Evolutionary conservation across 176 grass and related monocot genomes (phyloP).

Genomic region (Coix lacrymajobi): DNA sequence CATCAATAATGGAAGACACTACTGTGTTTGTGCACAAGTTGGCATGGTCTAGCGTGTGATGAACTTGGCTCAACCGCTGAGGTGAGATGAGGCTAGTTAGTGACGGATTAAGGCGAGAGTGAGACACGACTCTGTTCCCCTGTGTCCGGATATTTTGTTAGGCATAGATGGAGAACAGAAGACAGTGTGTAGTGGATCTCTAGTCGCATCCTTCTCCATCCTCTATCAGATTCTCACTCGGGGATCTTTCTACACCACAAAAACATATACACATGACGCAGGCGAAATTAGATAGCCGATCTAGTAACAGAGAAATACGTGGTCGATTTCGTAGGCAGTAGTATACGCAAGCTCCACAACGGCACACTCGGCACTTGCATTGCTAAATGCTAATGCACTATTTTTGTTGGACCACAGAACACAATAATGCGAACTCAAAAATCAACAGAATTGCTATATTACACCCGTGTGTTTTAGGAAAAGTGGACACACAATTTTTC

Average conservation of each 20-base stretch:
- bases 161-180: neutral
- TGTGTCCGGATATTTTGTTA: neutral
- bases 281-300: too few relatives aligned
- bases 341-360: neutral
- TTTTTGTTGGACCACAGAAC: neutral
- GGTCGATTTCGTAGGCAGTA: too few relatives aligned
- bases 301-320: too few relatives aligned
- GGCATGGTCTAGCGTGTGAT: neutral
- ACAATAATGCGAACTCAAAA: neutral
- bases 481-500: too few relatives aligned
- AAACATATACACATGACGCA: neutral
- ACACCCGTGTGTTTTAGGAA: too few relatives aligned
- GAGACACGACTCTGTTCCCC: neutral
- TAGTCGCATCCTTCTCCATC: neutral
- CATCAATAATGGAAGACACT: neutral
- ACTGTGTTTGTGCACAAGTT: neutral
- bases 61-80: neutral
- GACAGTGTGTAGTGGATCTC: neutral
- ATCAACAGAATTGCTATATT: too few relatives aligned
- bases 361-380: neutral
- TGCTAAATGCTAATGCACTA: neutral
- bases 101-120: neutral
- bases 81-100: too few relatives aligned
- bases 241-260: neutral
- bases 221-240: neutral